These are phyloP conservation scores for Bipolaris bicolor DNA, from an alignment of 2,329 filamentous ascomycete species.

Conservation along the genomic window DNA sequence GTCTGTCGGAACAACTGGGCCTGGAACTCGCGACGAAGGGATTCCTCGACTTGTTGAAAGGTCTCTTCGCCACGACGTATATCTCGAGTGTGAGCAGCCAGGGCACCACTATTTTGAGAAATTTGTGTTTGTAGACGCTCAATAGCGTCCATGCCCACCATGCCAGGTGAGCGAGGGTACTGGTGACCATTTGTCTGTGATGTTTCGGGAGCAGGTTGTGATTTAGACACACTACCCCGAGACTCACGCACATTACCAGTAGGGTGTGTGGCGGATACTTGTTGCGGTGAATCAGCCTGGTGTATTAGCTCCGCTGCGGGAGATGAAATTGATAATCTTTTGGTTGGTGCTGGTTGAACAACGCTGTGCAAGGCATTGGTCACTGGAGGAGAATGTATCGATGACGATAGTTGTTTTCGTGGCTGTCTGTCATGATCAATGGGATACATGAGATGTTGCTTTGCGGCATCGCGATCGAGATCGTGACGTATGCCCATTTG, in stretches of 20 bases:
- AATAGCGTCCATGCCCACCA: constrained; percentile 50
- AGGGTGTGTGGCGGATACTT: constrained; percentile 19
- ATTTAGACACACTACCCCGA: constrained; percentile 19
- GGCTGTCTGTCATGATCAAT: constrained; percentile 29
- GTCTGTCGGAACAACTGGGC: constrained; percentile 36
- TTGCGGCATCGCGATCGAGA: constrained; percentile 24
- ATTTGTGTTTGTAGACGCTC: constrained; percentile 57
- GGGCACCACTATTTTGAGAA: constrained; percentile 52
- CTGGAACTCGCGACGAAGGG: constrained; percentile 48
- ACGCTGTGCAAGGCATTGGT: constrained; percentile 18
- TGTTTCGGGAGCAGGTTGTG: constrained; percentile 20
- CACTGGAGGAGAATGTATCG: constrained; percentile 27
- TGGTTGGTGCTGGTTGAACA: constrained; percentile 27
- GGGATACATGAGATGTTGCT: constrained; percentile 26
- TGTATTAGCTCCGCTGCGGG: constrained; percentile 24
- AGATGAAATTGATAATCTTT: constrained; percentile 20
- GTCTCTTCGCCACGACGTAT: constrained; percentile 38
- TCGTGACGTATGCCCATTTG: constrained; percentile 18
- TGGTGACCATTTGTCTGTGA: constrained; percentile 34
- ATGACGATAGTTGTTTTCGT: constrained; percentile 21
- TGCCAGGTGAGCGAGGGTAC: constrained; percentile 38
- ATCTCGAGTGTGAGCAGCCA: constrained; percentile 43
- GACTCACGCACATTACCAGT: constrained; percentile 23
- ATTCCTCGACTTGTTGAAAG: constrained; percentile 40
- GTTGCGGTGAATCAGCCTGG: constrained; percentile 21